A percentile compares a stretch with the other conserved stretches of the same genome.
Evolutionary conservation across 352 stramenopile genomes (phyloP).

Genomic region (Blastocystis sp.): DNA sequence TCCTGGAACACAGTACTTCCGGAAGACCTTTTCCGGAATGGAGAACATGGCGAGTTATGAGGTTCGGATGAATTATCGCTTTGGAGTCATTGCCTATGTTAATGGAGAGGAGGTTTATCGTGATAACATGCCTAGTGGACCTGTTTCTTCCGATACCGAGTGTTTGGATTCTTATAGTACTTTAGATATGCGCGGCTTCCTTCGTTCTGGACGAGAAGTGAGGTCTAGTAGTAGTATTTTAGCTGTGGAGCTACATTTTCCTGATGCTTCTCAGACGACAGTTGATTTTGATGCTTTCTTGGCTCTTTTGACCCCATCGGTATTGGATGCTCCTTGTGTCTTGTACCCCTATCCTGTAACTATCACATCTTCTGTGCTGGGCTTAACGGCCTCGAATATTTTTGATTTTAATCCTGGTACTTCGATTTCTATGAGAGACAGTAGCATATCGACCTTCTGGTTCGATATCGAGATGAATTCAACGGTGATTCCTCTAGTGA

Average conservation of each 20-base stretch:
- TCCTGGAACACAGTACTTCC: constrained; percentile 14
- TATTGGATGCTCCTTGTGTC: neutral
- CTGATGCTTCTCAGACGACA: neutral
- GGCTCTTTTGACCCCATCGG: neutral
- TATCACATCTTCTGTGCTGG: neutral
- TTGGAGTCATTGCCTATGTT: constrained; percentile 50
- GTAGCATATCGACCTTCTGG: neutral
- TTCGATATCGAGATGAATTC: neutral
- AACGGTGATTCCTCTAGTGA: neutral
- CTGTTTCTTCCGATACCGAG: neutral
- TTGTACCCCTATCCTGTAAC: neutral
- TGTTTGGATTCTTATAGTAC: neutral
- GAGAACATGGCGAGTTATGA: neutral
- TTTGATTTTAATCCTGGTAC: neutral
- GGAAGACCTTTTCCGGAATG: constrained; percentile 1
- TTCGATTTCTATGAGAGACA: neutral
- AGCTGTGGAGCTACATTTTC: constrained; percentile 8
- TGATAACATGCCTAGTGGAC: constrained; percentile 43
- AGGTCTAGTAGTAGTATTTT: neutral
- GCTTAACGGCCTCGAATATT: neutral
- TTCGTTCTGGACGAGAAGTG: neutral
- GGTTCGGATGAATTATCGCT: neutral
- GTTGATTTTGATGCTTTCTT: constrained; percentile 5
- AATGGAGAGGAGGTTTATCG: constrained; percentile 36
- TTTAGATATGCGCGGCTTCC: neutral